Evolutionary conservation across 805 yeast genomes (phyloP), one percentile per base, ranked within the genome.

Genomic region (Wickerhamomyces subpelliculosus): DNA sequence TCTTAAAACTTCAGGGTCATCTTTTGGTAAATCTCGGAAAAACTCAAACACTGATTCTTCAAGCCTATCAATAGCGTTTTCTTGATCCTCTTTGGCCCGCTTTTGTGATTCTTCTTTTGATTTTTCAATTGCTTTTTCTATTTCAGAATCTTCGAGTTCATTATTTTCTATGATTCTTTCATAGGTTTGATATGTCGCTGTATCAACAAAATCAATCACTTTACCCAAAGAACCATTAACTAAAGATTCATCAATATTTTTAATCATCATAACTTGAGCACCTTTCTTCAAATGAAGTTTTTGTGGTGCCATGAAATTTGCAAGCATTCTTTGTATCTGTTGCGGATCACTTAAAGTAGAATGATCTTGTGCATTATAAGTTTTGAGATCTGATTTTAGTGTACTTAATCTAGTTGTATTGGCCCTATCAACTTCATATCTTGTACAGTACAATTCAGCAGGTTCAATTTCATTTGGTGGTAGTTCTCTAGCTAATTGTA

Each of bases 201-300:
- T 66, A 49, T 73, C 78, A 24, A 73, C 58, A 45, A 78, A 79
- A 41, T 69, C 82, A 29, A 79, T 57, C 1, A 84, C 82, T 47
- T 68, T 78, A 0, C 94, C 94, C 24, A 84, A 60, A 0, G 88
- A 77, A 0, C 94, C 94, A 60, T 84, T 84, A 10, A 84, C 93
- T 34, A 84, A 63, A 0, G 77, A 69, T 22, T 74, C 80, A 52
- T 82, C 90, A 40, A 79, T 68, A 52, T 84, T 84, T 53, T 84
- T 84, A 34, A 84, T 69, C 68, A 84, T 75, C 90, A 84, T 84
- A 1, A 84, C 94, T 58, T 84, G 93, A 0, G 90, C 86, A 32
- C 82, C 82, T 39, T 70, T 70, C 51, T 83, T 84, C 49, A 84
- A 60, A 7, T 64, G 64, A 12, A 84, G 54, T 27, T 59, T 61